Percentiles rank a stretch among this genome's conserved stretches.
Conservation (phyloP, 1,284 basidiomycete species). For the Boletus holoroseus region DNA sequence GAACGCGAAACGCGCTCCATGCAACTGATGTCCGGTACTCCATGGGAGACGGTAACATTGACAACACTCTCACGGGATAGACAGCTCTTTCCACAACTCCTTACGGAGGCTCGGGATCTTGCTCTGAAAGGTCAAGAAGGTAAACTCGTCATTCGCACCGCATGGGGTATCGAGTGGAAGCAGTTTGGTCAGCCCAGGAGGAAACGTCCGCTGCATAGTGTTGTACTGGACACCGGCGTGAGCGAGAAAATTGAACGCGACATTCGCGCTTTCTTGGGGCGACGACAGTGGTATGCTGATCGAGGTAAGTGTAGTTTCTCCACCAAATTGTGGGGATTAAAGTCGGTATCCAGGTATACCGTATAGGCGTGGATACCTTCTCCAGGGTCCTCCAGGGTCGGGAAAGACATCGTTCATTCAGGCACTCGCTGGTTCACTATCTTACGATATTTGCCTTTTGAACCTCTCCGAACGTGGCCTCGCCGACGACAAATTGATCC, state of each 20-base stretch:
- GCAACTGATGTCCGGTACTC: constrained; percentile 85
- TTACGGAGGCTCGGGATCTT: constrained; percentile 84
- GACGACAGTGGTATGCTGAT: constrained; percentile 94
- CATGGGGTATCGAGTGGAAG: constrained; percentile 95
- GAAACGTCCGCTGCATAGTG: constrained; percentile 84
- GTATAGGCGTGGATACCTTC: constrained; percentile 91
- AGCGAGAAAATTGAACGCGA: constrained; percentile 79
- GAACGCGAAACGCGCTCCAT: constrained; percentile 92
- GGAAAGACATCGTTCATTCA: constrained; percentile 99
- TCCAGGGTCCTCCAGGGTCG: constrained; percentile 95
- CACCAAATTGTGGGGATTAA: constrained; percentile 12
- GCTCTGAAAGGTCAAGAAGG: constrained; percentile 87
- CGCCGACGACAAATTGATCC: constrained; percentile 95
- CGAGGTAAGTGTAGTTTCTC: constrained; percentile 56
- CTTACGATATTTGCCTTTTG: constrained; percentile 94
- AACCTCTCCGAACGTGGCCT: constrained; percentile 96
- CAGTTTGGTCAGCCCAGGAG: constrained; percentile 91
- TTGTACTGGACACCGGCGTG: constrained; percentile 82
- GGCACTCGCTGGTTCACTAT: constrained; percentile 86
- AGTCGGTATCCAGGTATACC: constrained; percentile 75
- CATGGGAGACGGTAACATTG: constrained; percentile 96
- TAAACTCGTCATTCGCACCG: constrained; percentile 93
- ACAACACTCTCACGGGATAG: constrained; percentile 89
- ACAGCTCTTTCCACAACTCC: constrained; percentile 71
- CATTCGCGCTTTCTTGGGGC: constrained; percentile 74